phyloP scores from a whole-genome alignment of 352 stramenopile species.

The Globisporangium polare region DNA sequence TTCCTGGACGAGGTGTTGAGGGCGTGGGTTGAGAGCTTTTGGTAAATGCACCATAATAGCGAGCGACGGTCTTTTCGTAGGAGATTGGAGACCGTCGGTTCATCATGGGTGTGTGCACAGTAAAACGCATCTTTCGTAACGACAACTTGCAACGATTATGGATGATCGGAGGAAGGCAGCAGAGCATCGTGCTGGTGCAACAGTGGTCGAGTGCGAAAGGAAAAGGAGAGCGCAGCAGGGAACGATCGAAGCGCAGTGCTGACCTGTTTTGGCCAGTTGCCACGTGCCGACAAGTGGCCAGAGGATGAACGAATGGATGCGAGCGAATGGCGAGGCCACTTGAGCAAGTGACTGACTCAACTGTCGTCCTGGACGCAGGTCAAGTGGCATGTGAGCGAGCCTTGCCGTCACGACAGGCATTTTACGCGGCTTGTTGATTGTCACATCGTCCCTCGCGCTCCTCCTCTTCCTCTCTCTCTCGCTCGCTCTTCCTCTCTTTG shows the following conservation, averaged over 20 bases:
- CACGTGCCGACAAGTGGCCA: too few species aligned
- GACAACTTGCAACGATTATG: not conserved
- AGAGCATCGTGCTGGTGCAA: not conserved
- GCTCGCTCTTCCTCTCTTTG: not conserved
- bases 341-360: too few species aligned
- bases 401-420: too few species aligned
- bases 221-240: not conserved
- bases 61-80: not conserved
- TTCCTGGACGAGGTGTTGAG: not conserved
- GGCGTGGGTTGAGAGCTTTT: not conserved
- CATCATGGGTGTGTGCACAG: too few species aligned
- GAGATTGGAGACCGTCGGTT: too few species aligned
- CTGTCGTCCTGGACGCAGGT: too few species aligned
- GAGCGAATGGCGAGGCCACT: too few species aligned
- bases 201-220: not conserved
- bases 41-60: not conserved
- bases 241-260: not conserved
- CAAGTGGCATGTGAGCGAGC: too few species aligned
- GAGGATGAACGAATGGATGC: too few species aligned
- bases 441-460: not conserved
- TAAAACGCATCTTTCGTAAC: too few species aligned
- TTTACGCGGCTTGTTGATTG: too few species aligned
- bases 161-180: not conserved
- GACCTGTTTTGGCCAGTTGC: not conserved
- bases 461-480: too few species aligned